A percentile compares a stretch with the other conserved stretches of the same genome.
These are phyloP conservation scores for Berkeleyomyces basicola DNA, from an alignment of 2,329 filamentous ascomycete species.

Conservation along the genomic window DNA sequence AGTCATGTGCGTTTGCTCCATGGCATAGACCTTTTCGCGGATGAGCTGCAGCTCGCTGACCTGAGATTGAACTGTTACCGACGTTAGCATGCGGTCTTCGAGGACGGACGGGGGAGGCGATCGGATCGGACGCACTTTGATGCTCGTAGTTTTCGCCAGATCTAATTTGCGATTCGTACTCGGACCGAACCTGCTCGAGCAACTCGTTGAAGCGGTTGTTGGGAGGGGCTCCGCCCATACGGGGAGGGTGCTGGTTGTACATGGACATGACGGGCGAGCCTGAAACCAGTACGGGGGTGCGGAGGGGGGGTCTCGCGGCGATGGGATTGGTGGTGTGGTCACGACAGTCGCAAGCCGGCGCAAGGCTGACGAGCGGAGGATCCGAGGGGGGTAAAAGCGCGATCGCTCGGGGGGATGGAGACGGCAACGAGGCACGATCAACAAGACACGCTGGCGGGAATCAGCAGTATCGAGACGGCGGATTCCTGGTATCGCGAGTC, in stretches of 20 bases:
- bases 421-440: background rate
- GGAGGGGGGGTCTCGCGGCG: background rate
- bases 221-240: conserved; percentile 14
- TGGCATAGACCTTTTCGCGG: conserved; percentile 76
- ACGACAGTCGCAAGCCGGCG: background rate
- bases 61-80: conserved; percentile 58
- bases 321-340: background rate
- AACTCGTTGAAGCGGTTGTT: conserved; percentile 63
- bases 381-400: background rate
- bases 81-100: background rate
- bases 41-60: conserved; percentile 93
- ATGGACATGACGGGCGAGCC: conserved; percentile 13
- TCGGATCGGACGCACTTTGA: conserved; percentile 53
- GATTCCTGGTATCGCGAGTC: background rate
- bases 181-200: conserved; percentile 73
- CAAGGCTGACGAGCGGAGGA: background rate
- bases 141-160: conserved; percentile 79
- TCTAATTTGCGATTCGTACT: conserved; percentile 75
- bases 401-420: background rate
- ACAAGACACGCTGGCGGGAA: background rate
- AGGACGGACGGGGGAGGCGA: background rate
- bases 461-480: background rate
- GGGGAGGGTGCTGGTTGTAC: conserved; percentile 15
- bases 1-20: conserved; percentile 76
- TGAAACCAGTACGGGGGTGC: background rate